Conservation (phyloP, 176 grass and related monocot genomes). For the Elaeis guineensis region DNA sequence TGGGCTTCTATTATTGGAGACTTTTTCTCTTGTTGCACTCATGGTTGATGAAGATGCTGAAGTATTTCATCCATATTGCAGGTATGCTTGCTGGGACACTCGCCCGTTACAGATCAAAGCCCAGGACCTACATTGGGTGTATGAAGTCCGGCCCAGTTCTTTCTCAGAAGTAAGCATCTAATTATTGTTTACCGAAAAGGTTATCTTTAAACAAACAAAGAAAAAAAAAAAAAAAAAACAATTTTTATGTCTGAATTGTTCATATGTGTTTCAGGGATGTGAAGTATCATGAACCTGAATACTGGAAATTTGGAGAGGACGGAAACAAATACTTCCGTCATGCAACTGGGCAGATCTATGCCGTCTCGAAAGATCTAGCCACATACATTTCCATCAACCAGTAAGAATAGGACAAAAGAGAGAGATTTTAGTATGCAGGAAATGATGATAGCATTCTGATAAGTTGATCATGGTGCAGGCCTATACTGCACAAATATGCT, state of each 20-base stretch:
- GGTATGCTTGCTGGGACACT: constrained; percentile 82
- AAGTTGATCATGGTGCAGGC: constrained; percentile 20
- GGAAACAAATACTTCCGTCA: constrained; percentile 91
- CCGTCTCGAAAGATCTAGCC: constrained; percentile 79
- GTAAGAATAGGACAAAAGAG: constrained; percentile 23
- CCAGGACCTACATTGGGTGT: constrained; percentile 91
- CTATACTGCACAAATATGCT: constrained; percentile 81
- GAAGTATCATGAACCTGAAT: constrained; percentile 81
- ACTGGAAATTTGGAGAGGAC: constrained; percentile 96
- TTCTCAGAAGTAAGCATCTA: constrained; percentile 60
- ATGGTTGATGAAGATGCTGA: neutral
- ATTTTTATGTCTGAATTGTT: neutral
- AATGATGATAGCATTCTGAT: neutral
- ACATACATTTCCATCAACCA: constrained; percentile 91
- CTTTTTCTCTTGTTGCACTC: neutral
- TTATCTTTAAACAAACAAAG: too few relatives aligned
- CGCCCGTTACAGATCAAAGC: constrained; percentile 71
- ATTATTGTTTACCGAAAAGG: too few relatives aligned
- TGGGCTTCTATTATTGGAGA: neutral
- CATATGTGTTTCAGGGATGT: constrained; percentile 49
- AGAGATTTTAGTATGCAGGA: too few relatives aligned
- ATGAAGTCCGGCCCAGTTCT: constrained; percentile 98
- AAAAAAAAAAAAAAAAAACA: too few relatives aligned
- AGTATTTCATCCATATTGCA: constrained; percentile 24
- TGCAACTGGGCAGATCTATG: constrained; percentile 91